These are phyloP conservation scores for Dichomitus squalens DNA, from an alignment of 1,284 basidiomycete species.

Conservation along the genomic window DNA sequence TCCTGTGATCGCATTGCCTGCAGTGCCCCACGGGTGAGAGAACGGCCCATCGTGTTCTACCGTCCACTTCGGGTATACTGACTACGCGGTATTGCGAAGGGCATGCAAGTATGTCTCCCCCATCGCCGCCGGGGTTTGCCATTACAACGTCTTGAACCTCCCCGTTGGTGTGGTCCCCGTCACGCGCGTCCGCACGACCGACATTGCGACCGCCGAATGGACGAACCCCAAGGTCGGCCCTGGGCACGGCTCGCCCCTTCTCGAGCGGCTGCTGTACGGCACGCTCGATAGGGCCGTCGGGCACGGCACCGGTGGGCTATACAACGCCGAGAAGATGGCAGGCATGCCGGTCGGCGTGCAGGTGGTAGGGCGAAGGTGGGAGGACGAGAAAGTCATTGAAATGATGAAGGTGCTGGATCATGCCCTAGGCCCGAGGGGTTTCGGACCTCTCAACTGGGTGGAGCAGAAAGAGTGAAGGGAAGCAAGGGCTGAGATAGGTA, in stretches of 20 bases:
- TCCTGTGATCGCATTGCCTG: constrained; percentile 76
- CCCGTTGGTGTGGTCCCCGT: constrained; percentile 82
- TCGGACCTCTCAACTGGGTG: constrained; percentile 43
- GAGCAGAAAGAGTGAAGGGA: constrained; percentile 13
- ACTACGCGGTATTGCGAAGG: constrained; percentile 38
- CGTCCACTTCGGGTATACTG: neutral
- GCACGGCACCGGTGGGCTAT: constrained; percentile 43
- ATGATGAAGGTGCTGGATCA: constrained; percentile 83
- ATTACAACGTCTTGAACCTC: constrained; percentile 79
- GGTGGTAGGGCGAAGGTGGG: constrained; percentile 75
- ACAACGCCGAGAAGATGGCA: constrained; percentile 72
- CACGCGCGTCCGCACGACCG: constrained; percentile 72
- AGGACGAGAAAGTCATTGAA: constrained; percentile 85
- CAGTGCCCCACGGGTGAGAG: constrained; percentile 68
- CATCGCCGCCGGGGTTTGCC: constrained; percentile 32
- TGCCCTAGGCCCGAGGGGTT: constrained; percentile 35
- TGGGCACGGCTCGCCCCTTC: constrained; percentile 50
- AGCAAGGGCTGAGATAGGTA: neutral
- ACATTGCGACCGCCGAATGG: constrained; percentile 66
- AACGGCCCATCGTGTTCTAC: constrained; percentile 50
- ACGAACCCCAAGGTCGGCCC: constrained; percentile 34
- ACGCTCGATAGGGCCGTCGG: constrained; percentile 29
- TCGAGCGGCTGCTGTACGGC: constrained; percentile 62
- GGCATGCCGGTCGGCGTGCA: constrained; percentile 88
- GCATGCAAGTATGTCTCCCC: constrained; percentile 23